Percentiles rank a stretch among this genome's conserved stretches.
These are phyloP conservation scores for Magnolia changhungtana DNA, from an alignment of 164 flowering plant genomes.

Conservation along the genomic window DNA sequence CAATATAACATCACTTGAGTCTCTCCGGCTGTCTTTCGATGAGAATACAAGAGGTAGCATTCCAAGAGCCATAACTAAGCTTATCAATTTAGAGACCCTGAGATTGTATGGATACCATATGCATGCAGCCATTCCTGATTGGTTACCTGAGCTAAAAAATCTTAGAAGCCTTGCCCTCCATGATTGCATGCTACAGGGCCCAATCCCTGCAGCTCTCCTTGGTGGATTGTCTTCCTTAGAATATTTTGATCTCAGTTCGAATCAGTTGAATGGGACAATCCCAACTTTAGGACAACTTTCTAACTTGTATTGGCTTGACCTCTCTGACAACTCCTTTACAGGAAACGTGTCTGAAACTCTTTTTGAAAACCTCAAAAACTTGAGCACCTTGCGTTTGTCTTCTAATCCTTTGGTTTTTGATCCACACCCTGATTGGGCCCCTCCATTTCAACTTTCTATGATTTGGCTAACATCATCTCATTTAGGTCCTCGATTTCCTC, in stretches of 20 bases:
- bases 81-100: neutral
- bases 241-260: neutral
- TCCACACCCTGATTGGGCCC: too few relatives aligned
- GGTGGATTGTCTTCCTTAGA: neutral
- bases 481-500: too few relatives aligned
- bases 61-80: conserved; percentile 12
- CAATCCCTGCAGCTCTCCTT: neutral
- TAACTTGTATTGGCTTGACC: too few relatives aligned
- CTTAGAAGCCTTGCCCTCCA: neutral
- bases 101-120: neutral
- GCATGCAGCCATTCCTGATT: neutral
- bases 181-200: neutral
- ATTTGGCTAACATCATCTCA: too few relatives aligned
- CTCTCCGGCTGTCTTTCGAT: neutral
- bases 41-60: neutral
- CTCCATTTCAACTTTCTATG: too few relatives aligned
- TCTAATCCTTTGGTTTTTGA: too few relatives aligned
- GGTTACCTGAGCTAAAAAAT: neutral
- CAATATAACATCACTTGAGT: neutral
- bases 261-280: neutral
- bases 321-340: too few relatives aligned
- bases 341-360: too few relatives aligned
- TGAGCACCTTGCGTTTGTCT: too few relatives aligned
- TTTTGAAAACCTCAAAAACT: too few relatives aligned
- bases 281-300: too few relatives aligned